Base-by-base conservation (phyloP, 225 moss, liverwort and hornwort genomes). In the Marchantia polymorpha region DNA sequence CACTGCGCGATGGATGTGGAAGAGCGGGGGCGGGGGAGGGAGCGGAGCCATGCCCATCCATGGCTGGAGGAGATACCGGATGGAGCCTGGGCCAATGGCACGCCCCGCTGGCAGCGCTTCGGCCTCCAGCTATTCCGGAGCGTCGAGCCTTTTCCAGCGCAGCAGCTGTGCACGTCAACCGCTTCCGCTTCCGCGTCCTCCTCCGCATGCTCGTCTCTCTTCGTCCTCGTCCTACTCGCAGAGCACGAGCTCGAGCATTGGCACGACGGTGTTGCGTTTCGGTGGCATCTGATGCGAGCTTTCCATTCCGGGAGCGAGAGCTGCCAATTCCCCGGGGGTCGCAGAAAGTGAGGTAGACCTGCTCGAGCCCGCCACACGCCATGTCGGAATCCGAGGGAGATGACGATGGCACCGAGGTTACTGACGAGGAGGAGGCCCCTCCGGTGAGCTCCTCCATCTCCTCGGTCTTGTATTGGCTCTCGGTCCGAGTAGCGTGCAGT, bases 301-400 rank as follows among this genome's bases (percentile, higher is more conserved):
- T 39, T 39, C 39, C 39, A 39, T 39, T 39, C 39, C 5, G 39
- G 39, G 39, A 39, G 39, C 39, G 39, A 39, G 39, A 39, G 39
- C 39, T 39, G 39, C 3, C 39, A 39, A 39, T 39, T 39, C 39
- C 39, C n/a, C n/a, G n/a, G n/a, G 39, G 39, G 39, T 39, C 39
- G 39, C 39, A 39, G 39, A 39, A 5, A 39, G 2, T 39, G 39
- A 39, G 3, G 39, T 39, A 5, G 39, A 39, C 39, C 39, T 39
- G 39, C 39, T 39, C 39, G 20, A 69, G 29, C 31, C 14, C 39
- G 6, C 69, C 39, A 27, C 69, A 39, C 30, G 22, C 8, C 7
- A 86, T 86, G 86, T 83, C 86, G 50, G 86, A 86, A 68, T 76
- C 86, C 52, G 86, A 83, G n/a, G 69, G 50, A 8, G 78, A 78